phyloP scores from a whole-genome alignment of 495 filamentous ascomycete genomes.

The Usnea hakonensis region DNA sequence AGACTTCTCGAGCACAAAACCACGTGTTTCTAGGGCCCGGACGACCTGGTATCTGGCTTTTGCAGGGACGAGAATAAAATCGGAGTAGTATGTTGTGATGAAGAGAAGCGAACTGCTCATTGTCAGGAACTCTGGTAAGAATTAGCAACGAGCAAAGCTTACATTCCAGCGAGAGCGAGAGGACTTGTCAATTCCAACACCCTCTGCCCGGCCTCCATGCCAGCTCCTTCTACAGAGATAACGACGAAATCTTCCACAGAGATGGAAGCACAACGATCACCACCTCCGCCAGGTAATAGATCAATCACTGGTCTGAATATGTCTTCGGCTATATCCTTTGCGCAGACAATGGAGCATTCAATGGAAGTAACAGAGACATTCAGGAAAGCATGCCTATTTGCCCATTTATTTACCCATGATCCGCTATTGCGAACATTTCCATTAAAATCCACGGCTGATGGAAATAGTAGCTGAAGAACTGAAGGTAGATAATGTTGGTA shows the following conservation, averaged over 20 bases:
- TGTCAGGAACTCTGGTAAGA: slow-evolving; percentile 4
- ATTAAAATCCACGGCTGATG: slow-evolving; percentile 30
- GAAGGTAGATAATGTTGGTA: slow-evolving; percentile 78
- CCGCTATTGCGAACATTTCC: slow-evolving; percentile 27
- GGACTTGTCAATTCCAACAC: slow-evolving; percentile 89
- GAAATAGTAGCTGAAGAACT: slow-evolving; percentile 76
- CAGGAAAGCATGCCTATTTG: slow-evolving; percentile 59
- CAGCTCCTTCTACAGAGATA: slow-evolving; percentile 79
- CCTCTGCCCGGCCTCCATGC: slow-evolving; percentile 86
- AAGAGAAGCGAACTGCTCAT: slow-evolving; percentile 77
- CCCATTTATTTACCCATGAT: slow-evolving; percentile 13
- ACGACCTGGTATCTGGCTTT: slow-evolving; percentile 66
- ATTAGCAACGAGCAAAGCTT: slow-evolving; percentile 27
- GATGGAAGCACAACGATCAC: slow-evolving; percentile 38
- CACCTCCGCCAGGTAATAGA: slow-evolving; percentile 26
- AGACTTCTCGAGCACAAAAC: slow-evolving; percentile 76
- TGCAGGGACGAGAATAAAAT: slow-evolving; percentile 87
- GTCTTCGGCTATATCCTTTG: slow-evolving; percentile 57
- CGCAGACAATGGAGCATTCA: slow-evolving; percentile 89
- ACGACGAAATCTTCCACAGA: slow-evolving; percentile 79
- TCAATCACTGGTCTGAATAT: slow-evolving; percentile 67
- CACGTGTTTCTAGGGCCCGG: slow-evolving; percentile 64
- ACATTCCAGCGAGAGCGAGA: slow-evolving; percentile 85
- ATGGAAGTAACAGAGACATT: slow-evolving; percentile 90
- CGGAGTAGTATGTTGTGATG: slow-evolving; percentile 95